Evolutionary conservation across 2,329 filamentous ascomycete genomes (phyloP), one percentile per base, ranked within the genome.

Genomic region (Aspergillus versicolor): DNA sequence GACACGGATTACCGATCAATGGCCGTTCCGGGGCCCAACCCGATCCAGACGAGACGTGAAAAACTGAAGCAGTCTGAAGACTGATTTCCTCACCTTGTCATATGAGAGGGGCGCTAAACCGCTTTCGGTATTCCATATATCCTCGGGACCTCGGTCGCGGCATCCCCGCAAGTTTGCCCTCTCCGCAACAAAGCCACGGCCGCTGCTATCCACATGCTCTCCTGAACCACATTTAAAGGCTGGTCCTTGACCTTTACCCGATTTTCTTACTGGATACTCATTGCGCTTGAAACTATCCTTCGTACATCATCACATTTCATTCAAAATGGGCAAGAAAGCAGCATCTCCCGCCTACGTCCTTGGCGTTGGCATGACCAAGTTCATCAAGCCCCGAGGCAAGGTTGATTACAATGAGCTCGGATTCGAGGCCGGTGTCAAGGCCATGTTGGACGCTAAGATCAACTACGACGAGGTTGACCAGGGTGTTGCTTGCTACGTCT

Each of bases 351-450:
- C 82, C 81, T 97, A 97, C 82, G 90, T 97, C 72, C 86, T 97
- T 60, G 93, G 93, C 80, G 94, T 97, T 66, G 93, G 93, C 79
- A 94, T 97, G 91, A 97, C 93, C 79, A 96, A 96, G 78, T 97
- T 97, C 84, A 93, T 97, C 84, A 97, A 97, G 81, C 92, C 92
- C 42, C 86, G 92, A 56, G 91, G 91, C 73, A 93, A 93, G 74
- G 90, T 96, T 63, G 92, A 96, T 79, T 97, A 97, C 79, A 91
- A 91, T 7, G 92, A 96, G 73, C 86, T 97, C 22, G 92, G 92
- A 56, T 97, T 92, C 75, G 92, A 97, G 76, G 92, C 92, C 11
- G 91, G 91, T 65, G 82, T 94, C 73, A 96, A 96, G 76, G 91
- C 91, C 48, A 86, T 95, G 82, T 77, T 88, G 17, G 84, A 86